Base-by-base conservation (phyloP, 257 asterid genomes). In the Voacanga thouarsii region DNA sequence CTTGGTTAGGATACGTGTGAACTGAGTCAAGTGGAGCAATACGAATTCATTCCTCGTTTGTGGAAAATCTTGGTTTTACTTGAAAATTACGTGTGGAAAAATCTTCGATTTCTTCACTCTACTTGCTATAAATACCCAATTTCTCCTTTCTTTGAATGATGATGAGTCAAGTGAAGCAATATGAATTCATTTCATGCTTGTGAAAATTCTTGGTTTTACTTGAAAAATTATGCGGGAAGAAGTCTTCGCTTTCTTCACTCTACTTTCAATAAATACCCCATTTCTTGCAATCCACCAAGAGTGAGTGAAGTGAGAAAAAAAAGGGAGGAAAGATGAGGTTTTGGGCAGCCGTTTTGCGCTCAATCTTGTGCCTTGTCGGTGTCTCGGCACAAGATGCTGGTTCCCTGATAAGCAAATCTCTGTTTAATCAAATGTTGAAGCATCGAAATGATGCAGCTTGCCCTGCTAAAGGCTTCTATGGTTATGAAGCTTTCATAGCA, bases 381-480 rank as follows among this genome's bases (percentile, higher is more conserved):
- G 82, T 61, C 1, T 77, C 74, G 44, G 61, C 80, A 43, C 87
- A 80, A 63, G 80, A 75, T 28, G n/a, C 80, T 70, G 76, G 82
- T 50, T 67, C 79, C 66, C 61, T 84, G 12, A 47, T 84, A 14
- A 78, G 76, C 1, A 75, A 49, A 59, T 12, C 66, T 61, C 28
- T 64, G 37, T 81, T 81, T 49, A 83, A 84, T 37, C 71, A 81
- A 51, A 71, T 80, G 74, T 26, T 80, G 0, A 69, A 75, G 75
- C 81, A 84, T 73, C 82, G 84, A 2, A 85, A 85, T 37, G 84
- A 82, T 55, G 82, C 78, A 4, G 47, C 47, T 19, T 82, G 84
- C 18, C 83, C 71, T 24, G 86, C 81, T 6, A 74, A 18, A 9
- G 83, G 82, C 9, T 84, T 84, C 77, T 84, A 84, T 24, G 79